Evolutionary conservation across 2,329 filamentous ascomycete species (phyloP).

Genomic region (Fusarium metavorans): DNA sequence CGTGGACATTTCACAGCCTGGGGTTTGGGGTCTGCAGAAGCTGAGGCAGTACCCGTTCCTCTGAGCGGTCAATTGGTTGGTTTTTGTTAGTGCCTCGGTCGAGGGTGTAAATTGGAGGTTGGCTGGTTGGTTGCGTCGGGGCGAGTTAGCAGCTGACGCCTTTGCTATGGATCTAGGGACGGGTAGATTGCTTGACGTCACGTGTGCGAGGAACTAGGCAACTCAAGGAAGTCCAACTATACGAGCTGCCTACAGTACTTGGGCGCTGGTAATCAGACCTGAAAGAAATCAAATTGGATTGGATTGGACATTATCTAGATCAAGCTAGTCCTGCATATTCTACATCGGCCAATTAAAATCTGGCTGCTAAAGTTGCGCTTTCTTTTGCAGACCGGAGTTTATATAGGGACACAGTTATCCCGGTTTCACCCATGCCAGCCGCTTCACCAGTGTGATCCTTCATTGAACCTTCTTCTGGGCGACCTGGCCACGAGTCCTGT

Average conservation of each 20-base stretch:
- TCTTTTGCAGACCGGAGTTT: neutral
- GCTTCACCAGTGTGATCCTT: neutral
- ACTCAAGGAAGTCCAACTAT: neutral
- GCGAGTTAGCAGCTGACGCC: neutral
- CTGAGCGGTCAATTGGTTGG: neutral
- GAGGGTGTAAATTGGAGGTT: neutral
- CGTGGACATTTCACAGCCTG: conserved; percentile 11
- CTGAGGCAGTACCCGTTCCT: neutral
- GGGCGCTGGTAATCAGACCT: neutral
- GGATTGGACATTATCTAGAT: neutral
- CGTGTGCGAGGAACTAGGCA: conserved; percentile 27
- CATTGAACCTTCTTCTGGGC: conserved; percentile 42
- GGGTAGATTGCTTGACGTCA: conserved; percentile 39
- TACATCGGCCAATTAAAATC: neutral
- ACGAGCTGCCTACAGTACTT: neutral
- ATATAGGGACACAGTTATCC: neutral
- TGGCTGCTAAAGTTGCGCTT: neutral
- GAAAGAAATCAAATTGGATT: neutral
- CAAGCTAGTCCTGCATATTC: neutral
- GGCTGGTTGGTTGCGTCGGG: neutral
- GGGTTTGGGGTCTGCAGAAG: neutral
- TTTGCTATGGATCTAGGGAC: neutral
- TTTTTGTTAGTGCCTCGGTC: conserved; percentile 3
- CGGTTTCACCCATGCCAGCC: neutral
- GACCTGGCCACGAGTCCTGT: neutral